phyloP scores from a whole-genome alignment of 495 filamentous ascomycete species.

The Parathielavia appendiculata region DNA sequence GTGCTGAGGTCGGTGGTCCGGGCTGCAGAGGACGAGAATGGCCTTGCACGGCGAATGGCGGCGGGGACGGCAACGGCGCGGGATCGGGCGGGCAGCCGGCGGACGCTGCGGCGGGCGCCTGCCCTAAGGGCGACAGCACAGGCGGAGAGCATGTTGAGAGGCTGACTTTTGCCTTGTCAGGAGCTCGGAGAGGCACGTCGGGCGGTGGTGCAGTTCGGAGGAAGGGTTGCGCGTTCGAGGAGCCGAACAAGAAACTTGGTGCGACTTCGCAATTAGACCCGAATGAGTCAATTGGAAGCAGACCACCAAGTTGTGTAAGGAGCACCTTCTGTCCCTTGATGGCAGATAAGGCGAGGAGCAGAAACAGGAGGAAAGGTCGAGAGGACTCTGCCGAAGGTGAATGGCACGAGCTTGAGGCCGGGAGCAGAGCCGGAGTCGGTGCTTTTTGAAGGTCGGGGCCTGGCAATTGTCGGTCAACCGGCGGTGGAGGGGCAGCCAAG shows the following conservation, averaged over 20 bases:
- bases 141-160: slow-evolving; percentile 32
- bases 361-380: slow-evolving; percentile 13
- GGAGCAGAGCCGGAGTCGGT: slow-evolving; percentile 18
- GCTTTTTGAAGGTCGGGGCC: slow-evolving; percentile 17
- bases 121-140: slow-evolving; percentile 38
- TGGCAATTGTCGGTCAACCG: slow-evolving; percentile 19
- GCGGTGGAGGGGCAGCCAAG: slow-evolving; percentile 29
- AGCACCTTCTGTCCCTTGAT: slow-evolving; percentile 21
- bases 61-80: slow-evolving; percentile 28
- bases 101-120: slow-evolving; percentile 40
- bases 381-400: slow-evolving; percentile 23
- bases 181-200: neutral
- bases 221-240: neutral
- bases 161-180: neutral
- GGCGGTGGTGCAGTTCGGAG: slow-evolving; percentile 1
- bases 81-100: slow-evolving; percentile 29
- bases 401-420: slow-evolving; percentile 20
- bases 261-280: slow-evolving; percentile 11
- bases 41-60: slow-evolving; percentile 21
- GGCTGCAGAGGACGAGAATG: slow-evolving; percentile 35
- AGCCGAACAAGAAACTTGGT: neutral
- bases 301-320: slow-evolving; percentile 8
- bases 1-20: slow-evolving; percentile 52
- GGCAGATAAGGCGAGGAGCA: slow-evolving; percentile 16
- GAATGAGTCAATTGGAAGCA: slow-evolving; percentile 26